Conservation (phyloP, 805 yeast genomes). For the Kregervanrija fluxuum region DNA sequence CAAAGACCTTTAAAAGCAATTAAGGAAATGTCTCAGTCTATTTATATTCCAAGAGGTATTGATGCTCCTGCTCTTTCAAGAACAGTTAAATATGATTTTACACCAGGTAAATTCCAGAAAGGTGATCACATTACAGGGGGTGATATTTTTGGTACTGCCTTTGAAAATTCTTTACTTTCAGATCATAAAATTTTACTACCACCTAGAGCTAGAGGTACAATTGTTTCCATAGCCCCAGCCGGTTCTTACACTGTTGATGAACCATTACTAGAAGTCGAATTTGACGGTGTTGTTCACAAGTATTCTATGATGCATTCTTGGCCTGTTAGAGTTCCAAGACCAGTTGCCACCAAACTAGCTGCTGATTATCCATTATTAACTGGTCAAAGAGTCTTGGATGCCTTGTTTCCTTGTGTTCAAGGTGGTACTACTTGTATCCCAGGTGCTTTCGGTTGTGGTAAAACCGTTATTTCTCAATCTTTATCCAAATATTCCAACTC, state of each 20-base stretch:
- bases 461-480: constrained; percentile 93
- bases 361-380: constrained; percentile 95
- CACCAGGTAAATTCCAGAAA: constrained; percentile 68
- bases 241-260: constrained; percentile 93
- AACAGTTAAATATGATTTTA: constrained; percentile 74
- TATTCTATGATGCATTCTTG: constrained; percentile 97
- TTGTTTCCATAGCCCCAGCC: constrained; percentile 78
- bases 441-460: constrained; percentile 99
- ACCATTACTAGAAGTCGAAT: constrained; percentile 86
- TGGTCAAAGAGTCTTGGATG: constrained; percentile 97
- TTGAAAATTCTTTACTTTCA: constrained; percentile 85
- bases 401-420: constrained; percentile 97
- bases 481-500: constrained; percentile 95
- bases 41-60: constrained; percentile 98
- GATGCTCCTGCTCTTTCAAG: constrained; percentile 94
- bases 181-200: constrained; percentile 95
- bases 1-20: constrained; percentile 97
- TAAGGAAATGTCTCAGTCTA: constrained; percentile 78
- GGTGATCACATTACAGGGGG: constrained; percentile 99
- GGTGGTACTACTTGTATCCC: constrained; percentile 99
- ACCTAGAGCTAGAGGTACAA: constrained; percentile 98
- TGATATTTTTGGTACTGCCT: constrained; percentile 90
- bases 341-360: constrained; percentile 87
- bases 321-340: constrained; percentile 99
- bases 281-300: constrained; percentile 72